Evolutionary conservation across 2,329 filamentous ascomycete species (phyloP), one percentile per base, ranked within the genome.

Genomic region (Fusarium avenaceum): DNA sequence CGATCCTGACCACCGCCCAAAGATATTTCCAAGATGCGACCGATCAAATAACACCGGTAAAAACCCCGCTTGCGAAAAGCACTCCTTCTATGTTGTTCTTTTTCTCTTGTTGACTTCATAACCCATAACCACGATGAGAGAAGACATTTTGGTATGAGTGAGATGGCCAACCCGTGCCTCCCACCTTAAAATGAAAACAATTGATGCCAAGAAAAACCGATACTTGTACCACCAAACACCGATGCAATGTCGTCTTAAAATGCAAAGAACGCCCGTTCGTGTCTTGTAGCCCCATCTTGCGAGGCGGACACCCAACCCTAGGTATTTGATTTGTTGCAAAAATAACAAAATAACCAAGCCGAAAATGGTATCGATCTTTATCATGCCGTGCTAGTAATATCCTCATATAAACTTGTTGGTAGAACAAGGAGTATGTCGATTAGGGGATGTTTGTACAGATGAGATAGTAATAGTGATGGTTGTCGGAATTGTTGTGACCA

Each of bases 401-500:
- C 75, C 77, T 78, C 74, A 74, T 74, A 72, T 74, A 72, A 72
- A 71, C 72, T 71, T 75, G 74, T 76, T 65, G 76, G 57, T 54
- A 57, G 63, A 73, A 73, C 71, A 72, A 70, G 69, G 63, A 74
- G 76, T 81, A 79, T 83, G 80, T 82, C 77, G 80, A 81, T 79
- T 80, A 80, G 80, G 76, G 77, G 77, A 80, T 83, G 78, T 83
- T 84, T 83, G 75, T 84, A 84, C 81, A 84, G 74, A 76, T 75
- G 76, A 75, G 72, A 74, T 71, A 62, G 75, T 48, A 65, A 59
- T 57, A 57, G 53, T 67, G 47, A 54, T 72, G 61, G 59, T 65
- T 67, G 69, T 71, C 63, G 65, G 53, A 68, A 56, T 54, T 65
- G 57, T 70, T 69, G 69, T 67, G 75, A 73, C 75, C 75, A 77